Conservation (phyloP, 1,284 basidiomycete genomes). For the Pyrrhoderma noxium region DNA sequence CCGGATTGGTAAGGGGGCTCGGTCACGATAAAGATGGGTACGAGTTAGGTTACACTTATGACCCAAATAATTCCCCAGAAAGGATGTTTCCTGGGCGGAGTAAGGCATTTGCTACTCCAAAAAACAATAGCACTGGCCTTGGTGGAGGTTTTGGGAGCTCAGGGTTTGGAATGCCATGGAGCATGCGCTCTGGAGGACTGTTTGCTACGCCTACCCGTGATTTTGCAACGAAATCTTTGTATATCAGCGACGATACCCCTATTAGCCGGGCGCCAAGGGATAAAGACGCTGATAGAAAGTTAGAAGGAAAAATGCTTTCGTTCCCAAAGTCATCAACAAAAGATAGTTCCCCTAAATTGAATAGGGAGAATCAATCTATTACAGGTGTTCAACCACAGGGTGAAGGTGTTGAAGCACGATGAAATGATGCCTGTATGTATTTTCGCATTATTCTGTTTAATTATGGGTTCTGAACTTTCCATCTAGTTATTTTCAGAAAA, state of each 20-base stretch:
- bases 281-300: not conserved
- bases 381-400: too few species aligned
- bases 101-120: slow-evolving; percentile 12
- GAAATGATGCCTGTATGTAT: too few species aligned
- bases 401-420: too few species aligned
- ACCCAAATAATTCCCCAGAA: slow-evolving; percentile 6
- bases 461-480: too few species aligned
- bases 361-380: too few species aligned
- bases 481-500: too few species aligned
- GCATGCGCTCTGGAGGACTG: not conserved
- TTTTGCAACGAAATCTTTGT: slow-evolving; percentile 1
- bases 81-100: not conserved
- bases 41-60: slow-evolving; percentile 2
- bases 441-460: too few species aligned
- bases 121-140: slow-evolving; percentile 2
- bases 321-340: not conserved
- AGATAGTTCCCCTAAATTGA: too few species aligned
- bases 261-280: slow-evolving; percentile 10
- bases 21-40: not conserved
- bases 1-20: not conserved
- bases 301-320: too few species aligned
- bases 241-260: slow-evolving; percentile 16
- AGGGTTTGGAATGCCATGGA: slow-evolving; percentile 8
- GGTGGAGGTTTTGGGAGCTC: not conserved
- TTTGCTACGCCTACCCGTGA: not conserved